These are phyloP conservation scores for Mycena rosella DNA, from an alignment of 768 basidiomycete genomes.

Conservation along the genomic window DNA sequence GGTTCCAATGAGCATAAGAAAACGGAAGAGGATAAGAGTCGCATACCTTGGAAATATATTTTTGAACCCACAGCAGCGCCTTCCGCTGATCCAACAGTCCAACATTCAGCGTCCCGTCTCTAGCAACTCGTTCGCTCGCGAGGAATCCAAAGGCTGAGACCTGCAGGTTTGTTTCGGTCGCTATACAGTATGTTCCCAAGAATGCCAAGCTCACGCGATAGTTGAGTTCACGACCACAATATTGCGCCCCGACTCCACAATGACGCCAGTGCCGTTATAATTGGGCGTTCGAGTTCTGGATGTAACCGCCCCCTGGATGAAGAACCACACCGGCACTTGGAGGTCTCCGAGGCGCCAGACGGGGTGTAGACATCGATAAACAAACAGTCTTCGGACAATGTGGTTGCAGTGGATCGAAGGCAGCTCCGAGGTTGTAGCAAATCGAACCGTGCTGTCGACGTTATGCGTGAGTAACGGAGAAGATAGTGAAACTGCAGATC, in stretches of 20 bases:
- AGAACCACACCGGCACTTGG: slow-evolving; percentile 29
- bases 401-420: slow-evolving; percentile 25
- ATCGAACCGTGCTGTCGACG: slow-evolving; percentile 26
- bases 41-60: slow-evolving; percentile 30
- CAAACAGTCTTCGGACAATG: slow-evolving; percentile 25
- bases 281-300: slow-evolving; percentile 24
- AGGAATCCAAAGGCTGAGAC: slow-evolving; percentile 26
- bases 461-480: slow-evolving; percentile 13
- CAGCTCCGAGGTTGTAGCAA: slow-evolving; percentile 23
- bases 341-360: slow-evolving; percentile 23
- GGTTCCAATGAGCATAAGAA: slow-evolving; percentile 14
- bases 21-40: slow-evolving; percentile 9
- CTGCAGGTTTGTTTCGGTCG: slow-evolving; percentile 19
- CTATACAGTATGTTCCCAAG: slow-evolving; percentile 16
- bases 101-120: slow-evolving; percentile 25
- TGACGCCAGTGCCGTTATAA: slow-evolving; percentile 29
- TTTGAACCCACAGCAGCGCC: slow-evolving; percentile 26
- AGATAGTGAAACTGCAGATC: slow-evolving; percentile 8
- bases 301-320: slow-evolving; percentile 30
- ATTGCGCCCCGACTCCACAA: slow-evolving; percentile 23
- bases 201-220: slow-evolving; percentile 23
- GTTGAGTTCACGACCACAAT: slow-evolving; percentile 28
- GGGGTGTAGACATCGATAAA: slow-evolving; percentile 29
- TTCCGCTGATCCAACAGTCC: slow-evolving; percentile 26
- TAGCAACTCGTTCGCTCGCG: slow-evolving; percentile 23